phyloP scores from a whole-genome alignment of 1,139 yeast genomes.

The Keqinozyma sinolaborantium region DNA sequence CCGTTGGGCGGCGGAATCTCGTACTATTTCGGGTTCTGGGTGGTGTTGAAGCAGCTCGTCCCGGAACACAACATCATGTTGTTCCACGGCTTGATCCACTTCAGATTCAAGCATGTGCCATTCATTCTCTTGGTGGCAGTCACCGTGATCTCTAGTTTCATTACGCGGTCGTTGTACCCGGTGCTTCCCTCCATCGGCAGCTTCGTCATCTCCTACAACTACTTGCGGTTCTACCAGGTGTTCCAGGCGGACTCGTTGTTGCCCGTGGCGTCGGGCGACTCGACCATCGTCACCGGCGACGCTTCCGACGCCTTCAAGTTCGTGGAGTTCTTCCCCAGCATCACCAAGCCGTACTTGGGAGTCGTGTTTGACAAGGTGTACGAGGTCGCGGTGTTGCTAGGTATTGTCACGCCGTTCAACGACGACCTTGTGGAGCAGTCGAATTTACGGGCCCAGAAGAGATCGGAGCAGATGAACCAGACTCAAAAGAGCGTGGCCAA shows the following conservation, averaged over 20 bases:
- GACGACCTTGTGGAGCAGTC: constrained; percentile 71
- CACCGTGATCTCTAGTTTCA: constrained; percentile 40
- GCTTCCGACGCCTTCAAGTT: constrained; percentile 88
- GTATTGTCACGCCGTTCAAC: constrained; percentile 63
- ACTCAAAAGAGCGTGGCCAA: constrained; percentile 42
- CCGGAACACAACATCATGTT: constrained; percentile 83
- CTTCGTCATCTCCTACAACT: constrained; percentile 68
- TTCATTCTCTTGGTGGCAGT: constrained; percentile 50
- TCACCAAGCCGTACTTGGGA: constrained; percentile 48
- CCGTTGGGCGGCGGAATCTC: constrained; percentile 75
- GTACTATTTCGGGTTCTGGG: constrained; percentile 70
- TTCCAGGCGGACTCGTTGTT: constrained; percentile 33
- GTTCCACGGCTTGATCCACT: constrained; percentile 58
- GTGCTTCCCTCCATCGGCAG: constrained; percentile 66
- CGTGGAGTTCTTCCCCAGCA: constrained; percentile 75
- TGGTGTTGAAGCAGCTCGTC: constrained; percentile 81
- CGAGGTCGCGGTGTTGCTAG: constrained; percentile 50
- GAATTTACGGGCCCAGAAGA: constrained; percentile 64
- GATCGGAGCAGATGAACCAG: constrained; percentile 43
- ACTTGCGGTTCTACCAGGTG: constrained; percentile 71
- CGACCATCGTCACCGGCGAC: constrained; percentile 59
- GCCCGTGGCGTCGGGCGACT: constrained; percentile 30
- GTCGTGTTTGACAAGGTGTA: constrained; percentile 54
- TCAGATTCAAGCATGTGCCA: constrained; percentile 74
- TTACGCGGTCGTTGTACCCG: constrained; percentile 44